phyloP scores from a whole-genome alignment of 2,329 filamentous ascomycete species.

The Exophiala alcalophila region DNA sequence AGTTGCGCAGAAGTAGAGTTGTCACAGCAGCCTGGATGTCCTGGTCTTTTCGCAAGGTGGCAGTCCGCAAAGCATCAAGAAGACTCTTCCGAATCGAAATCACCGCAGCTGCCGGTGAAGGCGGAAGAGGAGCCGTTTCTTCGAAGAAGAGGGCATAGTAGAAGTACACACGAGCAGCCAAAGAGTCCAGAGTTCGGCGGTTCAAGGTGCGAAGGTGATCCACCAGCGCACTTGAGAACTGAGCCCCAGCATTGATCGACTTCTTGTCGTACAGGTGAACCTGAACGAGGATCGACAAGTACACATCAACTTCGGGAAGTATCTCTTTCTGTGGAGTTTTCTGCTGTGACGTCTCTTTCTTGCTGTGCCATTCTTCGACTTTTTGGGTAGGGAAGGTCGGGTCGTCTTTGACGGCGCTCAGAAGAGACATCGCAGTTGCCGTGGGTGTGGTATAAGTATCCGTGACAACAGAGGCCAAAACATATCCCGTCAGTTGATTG shows the following conservation, averaged over 20 bases:
- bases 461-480: slow-evolving; percentile 75
- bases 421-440: slow-evolving; percentile 65
- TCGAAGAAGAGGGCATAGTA: slow-evolving; percentile 97
- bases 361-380: slow-evolving; percentile 58
- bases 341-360: slow-evolving; percentile 67
- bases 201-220: slow-evolving; percentile 86
- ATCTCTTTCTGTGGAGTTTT: slow-evolving; percentile 68
- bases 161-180: slow-evolving; percentile 95
- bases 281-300: slow-evolving; percentile 80
- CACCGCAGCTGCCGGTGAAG: slow-evolving; percentile 82
- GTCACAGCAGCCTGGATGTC: slow-evolving; percentile 98
- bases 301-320: slow-evolving; percentile 83
- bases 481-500: slow-evolving; percentile 80
- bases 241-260: slow-evolving; percentile 72
- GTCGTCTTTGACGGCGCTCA: slow-evolving; percentile 64
- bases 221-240: slow-evolving; percentile 79
- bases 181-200: slow-evolving; percentile 86
- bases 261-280: slow-evolving; percentile 86
- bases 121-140: slow-evolving; percentile 79
- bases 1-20: slow-evolving; percentile 90
- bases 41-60: slow-evolving; percentile 93
- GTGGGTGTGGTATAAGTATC: slow-evolving; percentile 73
- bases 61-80: slow-evolving; percentile 83
- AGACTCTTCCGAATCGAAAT: slow-evolving; percentile 82
- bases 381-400: slow-evolving; percentile 57